Conservation (phyloP, 352 stramenopile species). For the Saprolegnia parasitica region DNA sequence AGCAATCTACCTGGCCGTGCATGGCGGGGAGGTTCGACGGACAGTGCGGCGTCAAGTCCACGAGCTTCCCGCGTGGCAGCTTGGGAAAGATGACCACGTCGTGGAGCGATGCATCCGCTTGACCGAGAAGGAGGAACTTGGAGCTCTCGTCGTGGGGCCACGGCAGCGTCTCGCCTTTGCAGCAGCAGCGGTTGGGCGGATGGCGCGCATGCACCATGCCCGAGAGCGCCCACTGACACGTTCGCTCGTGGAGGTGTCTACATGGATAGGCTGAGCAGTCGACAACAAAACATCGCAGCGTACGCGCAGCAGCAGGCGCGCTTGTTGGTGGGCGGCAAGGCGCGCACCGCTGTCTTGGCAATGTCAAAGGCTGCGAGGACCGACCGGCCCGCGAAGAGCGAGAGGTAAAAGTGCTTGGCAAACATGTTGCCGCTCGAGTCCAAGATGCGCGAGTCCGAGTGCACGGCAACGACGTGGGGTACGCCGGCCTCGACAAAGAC, state of each 20-base stretch:
- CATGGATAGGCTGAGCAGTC: not conserved
- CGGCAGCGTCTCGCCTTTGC: slow-evolving; percentile 54
- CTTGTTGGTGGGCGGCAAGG: slow-evolving; percentile 53
- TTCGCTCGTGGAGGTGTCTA: slow-evolving; percentile 67
- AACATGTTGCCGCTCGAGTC: slow-evolving; percentile 75
- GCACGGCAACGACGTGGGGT: slow-evolving; percentile 86
- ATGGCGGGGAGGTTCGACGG: slow-evolving; percentile 74
- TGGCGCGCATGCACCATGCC: slow-evolving; percentile 67
- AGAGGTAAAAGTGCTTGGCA: slow-evolving; percentile 82
- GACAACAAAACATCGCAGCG: slow-evolving; percentile 16
- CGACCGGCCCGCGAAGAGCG: slow-evolving; percentile 66
- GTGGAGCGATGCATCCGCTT: slow-evolving; percentile 34
- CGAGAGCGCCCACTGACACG: slow-evolving; percentile 59
- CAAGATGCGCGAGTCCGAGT: slow-evolving; percentile 72
- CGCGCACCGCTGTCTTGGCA: slow-evolving; percentile 58
- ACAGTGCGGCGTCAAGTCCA: slow-evolving; percentile 63
- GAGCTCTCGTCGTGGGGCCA: slow-evolving; percentile 80
- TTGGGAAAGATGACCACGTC: slow-evolving; percentile 70
- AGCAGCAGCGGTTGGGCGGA: slow-evolving; percentile 62
- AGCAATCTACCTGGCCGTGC: slow-evolving; percentile 69
- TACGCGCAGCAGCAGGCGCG: slow-evolving; percentile 78
- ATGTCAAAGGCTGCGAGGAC: slow-evolving; percentile 70
- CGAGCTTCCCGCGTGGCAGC: slow-evolving; percentile 50
- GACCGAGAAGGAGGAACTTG: slow-evolving; percentile 65
- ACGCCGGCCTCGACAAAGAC: slow-evolving; percentile 88